phyloP scores from a whole-genome alignment of 2,329 filamentous ascomycete species.

The Hirsutella minnesotensis region DNA sequence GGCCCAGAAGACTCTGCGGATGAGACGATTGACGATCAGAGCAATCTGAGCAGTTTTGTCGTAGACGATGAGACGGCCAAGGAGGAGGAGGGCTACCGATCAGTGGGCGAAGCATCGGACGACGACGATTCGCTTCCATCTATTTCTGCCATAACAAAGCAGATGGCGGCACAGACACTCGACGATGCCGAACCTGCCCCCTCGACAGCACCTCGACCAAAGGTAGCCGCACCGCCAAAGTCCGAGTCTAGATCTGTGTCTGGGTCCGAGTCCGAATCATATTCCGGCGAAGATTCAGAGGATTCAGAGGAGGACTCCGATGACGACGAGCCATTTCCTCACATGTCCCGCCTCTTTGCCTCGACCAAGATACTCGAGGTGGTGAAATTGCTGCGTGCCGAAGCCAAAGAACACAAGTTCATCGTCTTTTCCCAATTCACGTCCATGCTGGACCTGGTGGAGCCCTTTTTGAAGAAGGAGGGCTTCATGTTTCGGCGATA shows the following conservation, averaged over 20 bases:
- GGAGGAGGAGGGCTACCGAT: slow-evolving; percentile 18
- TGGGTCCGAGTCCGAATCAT: too few species aligned
- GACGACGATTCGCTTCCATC: slow-evolving; percentile 22
- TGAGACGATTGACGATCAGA: slow-evolving; percentile 41
- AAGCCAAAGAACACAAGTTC: slow-evolving; percentile 78
- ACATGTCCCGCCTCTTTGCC: slow-evolving; percentile 34
- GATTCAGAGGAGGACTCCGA: slow-evolving; percentile 22
- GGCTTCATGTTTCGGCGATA: slow-evolving; percentile 77
- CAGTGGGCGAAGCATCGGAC: slow-evolving; percentile 12
- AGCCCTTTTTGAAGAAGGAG: slow-evolving; percentile 72
- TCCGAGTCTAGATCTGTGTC: slow-evolving; percentile 12
- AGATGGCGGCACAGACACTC: slow-evolving; percentile 24
- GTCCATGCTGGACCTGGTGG: slow-evolving; percentile 91
- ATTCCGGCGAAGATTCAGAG: slow-evolving; percentile 23
- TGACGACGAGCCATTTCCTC: slow-evolving; percentile 18
- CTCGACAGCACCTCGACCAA: not conserved
- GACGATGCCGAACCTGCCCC: slow-evolving; percentile 10
- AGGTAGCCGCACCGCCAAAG: not conserved
- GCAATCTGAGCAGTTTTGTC: slow-evolving; percentile 43
- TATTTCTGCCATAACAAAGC: slow-evolving; percentile 22
- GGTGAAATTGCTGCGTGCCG: slow-evolving; percentile 65
- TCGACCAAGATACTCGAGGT: slow-evolving; percentile 91
- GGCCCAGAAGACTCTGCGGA: slow-evolving; percentile 55
- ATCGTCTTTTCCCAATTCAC: slow-evolving; percentile 99
- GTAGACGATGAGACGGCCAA: slow-evolving; percentile 35